Base-by-base conservation (phyloP, 768 basidiomycete species). In the Nevesoporus exiguus region DNA sequence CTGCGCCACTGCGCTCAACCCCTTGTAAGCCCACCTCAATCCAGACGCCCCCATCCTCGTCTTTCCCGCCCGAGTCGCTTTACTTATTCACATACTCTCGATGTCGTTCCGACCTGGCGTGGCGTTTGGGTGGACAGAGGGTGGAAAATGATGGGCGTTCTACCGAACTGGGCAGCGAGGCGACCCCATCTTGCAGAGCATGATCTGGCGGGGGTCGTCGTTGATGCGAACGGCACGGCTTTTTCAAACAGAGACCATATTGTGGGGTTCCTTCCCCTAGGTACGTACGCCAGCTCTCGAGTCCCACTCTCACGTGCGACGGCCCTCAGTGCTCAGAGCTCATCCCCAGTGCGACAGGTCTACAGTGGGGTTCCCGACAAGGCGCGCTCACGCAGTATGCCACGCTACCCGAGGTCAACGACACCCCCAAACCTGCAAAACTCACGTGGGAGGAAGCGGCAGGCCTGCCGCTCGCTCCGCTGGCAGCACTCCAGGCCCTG, bases 191-290 rank as follows among this genome's bases (percentile, higher is more conserved):
- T 80, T 1, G 74, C 82, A 27, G 88, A 85, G 60, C 63, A 75
- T 48, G 90, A 92, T 60, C 68, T 89, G 27, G 69, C 85, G 0
- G 90, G 90, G 3, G 71, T 80, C 5, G 70, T 92, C 13, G 81
- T 79, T 15, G 78, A 82, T 52, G 68, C 76, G 1, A 82, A 82
- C 56, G 78, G 74, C 19, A 74, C 80, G 0, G 72, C 73, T 7
- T 83, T 85, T 61, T 68, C 72, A 3, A 65, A 70, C 2, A 88
- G 89, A 1, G 85, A 90, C 55, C 73, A 78, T 40, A 81, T 92
- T 3, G 84, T 81, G 61, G 90, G 87, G 0, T 76, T 73, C 47
- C 74, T 82, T 9, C 65, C 77, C 2, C n/a, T n/a, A n/a, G n/a
- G n/a, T n/a, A n/a, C n/a, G n/a, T n/a, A n/a, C n/a, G n/a, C n/a